Conservation (phyloP, 306 rosid genomes). For the Medicago lupulina region DNA sequence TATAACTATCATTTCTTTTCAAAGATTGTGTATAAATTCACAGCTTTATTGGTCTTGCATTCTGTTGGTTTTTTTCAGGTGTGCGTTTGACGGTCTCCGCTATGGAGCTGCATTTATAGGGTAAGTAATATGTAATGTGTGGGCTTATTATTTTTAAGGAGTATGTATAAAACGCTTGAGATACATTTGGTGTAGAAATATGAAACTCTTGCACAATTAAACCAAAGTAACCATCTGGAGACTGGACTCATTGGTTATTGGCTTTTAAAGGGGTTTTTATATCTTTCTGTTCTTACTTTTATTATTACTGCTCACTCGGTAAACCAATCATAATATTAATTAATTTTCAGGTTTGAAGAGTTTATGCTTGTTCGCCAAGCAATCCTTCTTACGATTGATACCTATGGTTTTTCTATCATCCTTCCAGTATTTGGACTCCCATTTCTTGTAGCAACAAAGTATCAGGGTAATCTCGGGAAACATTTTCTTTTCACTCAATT, state of each 20-base stretch:
- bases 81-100: slow-evolving; percentile 98
- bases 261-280: slow-evolving; percentile 12
- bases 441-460: slow-evolving; percentile 60
- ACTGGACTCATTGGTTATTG: slow-evolving; percentile 29
- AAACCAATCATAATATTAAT: slow-evolving; percentile 31
- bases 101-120: slow-evolving; percentile 98
- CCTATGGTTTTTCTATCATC: slow-evolving; percentile 89
- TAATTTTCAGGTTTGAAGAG: slow-evolving; percentile 86
- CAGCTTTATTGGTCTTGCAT: slow-evolving; percentile 28
- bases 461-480: slow-evolving; percentile 48
- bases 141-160: slow-evolving; percentile 6
- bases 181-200: slow-evolving; percentile 13
- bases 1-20: slow-evolving; percentile 32
- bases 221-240: slow-evolving; percentile 1
- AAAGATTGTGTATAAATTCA: slow-evolving; percentile 6
- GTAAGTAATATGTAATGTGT: slow-evolving; percentile 48
- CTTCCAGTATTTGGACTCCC: slow-evolving; percentile 90
- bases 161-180: slow-evolving; percentile 27
- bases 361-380: slow-evolving; percentile 86
- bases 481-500: slow-evolving; percentile 55
- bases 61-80: slow-evolving; percentile 60
- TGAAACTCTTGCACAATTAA: slow-evolving; percentile 13
- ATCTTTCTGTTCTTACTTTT: slow-evolving; percentile 8
- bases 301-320: slow-evolving; percentile 13
- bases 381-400: slow-evolving; percentile 81